phyloP scores from a whole-genome alignment of 1,139 yeast species.

The Pichia sp. region DNA sequence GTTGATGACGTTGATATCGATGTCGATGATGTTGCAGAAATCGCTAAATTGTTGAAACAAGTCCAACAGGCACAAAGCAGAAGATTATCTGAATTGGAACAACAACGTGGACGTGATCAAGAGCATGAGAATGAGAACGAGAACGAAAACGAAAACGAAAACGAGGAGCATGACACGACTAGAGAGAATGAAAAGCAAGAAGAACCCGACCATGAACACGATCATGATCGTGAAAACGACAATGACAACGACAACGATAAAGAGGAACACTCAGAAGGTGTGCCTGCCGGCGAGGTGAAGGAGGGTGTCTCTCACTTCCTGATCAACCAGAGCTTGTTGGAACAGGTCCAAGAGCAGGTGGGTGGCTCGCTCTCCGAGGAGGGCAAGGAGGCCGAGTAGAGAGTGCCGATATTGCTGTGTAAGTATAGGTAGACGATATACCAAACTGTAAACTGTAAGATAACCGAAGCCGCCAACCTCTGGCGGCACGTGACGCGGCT shows the following conservation, averaged over 20 bases:
- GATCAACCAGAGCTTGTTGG: slow-evolving; percentile 13
- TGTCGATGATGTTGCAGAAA: slow-evolving; percentile 20
- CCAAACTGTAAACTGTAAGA: no score
- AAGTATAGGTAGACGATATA: no score
- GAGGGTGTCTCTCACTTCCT: background rate
- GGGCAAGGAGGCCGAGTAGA: slow-evolving; percentile 12
- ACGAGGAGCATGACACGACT: background rate
- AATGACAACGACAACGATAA: background rate
- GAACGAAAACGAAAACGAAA: background rate
- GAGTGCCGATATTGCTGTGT: background rate
- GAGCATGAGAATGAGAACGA: background rate
- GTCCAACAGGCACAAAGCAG: slow-evolving; percentile 18
- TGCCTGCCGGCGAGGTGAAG: background rate
- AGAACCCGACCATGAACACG: no score
- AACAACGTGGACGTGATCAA: background rate
- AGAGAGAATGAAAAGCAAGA: no score
- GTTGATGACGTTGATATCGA: slow-evolving; percentile 15
- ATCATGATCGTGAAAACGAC: background rate
- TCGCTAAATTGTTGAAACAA: slow-evolving; percentile 19
- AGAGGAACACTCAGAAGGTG: background rate
- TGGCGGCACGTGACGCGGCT: no score
- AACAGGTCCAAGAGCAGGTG: slow-evolving; percentile 16
- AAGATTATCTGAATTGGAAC: slow-evolving; percentile 2
- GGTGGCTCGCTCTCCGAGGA: slow-evolving; percentile 3
- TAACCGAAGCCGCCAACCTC: no score